Evolutionary conservation across 768 basidiomycete genomes (phyloP), one percentile per base, ranked within the genome.

Genomic region (Tylopilus vinaceipallidus): DNA sequence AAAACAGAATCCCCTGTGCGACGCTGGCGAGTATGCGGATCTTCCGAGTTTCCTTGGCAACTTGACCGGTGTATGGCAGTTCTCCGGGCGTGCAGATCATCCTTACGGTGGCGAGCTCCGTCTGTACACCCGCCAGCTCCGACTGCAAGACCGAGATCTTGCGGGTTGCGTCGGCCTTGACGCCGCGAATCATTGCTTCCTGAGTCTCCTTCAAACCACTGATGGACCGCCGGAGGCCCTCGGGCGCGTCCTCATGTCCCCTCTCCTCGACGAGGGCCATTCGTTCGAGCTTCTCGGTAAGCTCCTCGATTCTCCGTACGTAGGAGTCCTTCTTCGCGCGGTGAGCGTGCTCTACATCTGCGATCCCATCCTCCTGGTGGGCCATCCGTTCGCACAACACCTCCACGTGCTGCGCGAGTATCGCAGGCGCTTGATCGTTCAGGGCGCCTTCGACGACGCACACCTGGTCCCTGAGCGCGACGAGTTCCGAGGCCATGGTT

Each of bases 391-490:
- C 37, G 47, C 37, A 37, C 30, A 64, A 34, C 10, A 43, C 42
- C n/a, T 23, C 35, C 24, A 63, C 22, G 27, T 39, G 53, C 43
- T 29, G 53, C 13, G 24, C n/a, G 30, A 57, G 47, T 7, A 22
- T 38, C n/a, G 52, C 50, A 3, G 41, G 37, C 13, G 43, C 52
- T 23, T 32, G 45, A 11, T 16, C 36, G 26, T 29, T 37, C 2
- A 10, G n/a, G 0, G 24, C 38, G 10, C 44, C 47, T 39, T 64
- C 64, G 38, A 58, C 39, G 5, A 26, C 37, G 16, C 45, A 26
- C 19, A 63, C 20, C 14, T 61, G 58, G 47, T 56, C 47, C 54
- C 52, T 50, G 45, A 64, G 58, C 0, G 44, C 44, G 16, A 54
- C 47, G 27, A 65, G 29, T 2, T 51, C 53, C 26, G 50, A 58